Conservation (phyloP, 2,329 filamentous ascomycete genomes). For the Hirsutella thompsonii region DNA sequence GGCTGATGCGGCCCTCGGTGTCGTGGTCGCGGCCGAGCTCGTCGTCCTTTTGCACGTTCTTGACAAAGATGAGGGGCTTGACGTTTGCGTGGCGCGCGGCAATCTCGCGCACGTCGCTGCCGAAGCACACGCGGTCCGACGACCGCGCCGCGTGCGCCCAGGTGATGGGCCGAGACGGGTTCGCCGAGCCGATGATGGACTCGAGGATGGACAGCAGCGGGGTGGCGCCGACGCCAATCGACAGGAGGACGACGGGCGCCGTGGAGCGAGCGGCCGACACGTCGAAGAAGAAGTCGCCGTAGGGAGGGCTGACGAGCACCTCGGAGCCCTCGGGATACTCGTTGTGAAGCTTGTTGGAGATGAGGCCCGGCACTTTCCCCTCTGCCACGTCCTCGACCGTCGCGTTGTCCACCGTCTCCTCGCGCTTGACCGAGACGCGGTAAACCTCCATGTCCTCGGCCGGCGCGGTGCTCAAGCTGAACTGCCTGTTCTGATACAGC, state of each 20-base stretch:
- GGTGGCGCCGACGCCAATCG: constrained; percentile 56
- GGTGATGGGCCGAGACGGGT: constrained; percentile 32
- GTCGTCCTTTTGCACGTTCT: constrained; percentile 27
- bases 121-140: constrained; percentile 41
- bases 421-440: constrained; percentile 63
- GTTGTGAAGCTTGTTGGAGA: constrained; percentile 40
- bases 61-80: constrained; percentile 37
- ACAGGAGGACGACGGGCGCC: constrained; percentile 50
- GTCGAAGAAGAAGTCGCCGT: constrained; percentile 51
- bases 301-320: constrained; percentile 41
- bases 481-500: constrained; percentile 61
- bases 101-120: constrained; percentile 29
- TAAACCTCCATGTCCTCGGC: constrained; percentile 41
- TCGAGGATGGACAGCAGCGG: constrained; percentile 55
- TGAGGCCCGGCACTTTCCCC: constrained; percentile 27
- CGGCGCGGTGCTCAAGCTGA: constrained; percentile 53
- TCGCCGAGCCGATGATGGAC: constrained; percentile 24
- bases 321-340: constrained; percentile 34
- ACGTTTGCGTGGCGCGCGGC: constrained; percentile 13
- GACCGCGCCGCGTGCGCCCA: constrained; percentile 51
- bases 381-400: constrained; percentile 18
- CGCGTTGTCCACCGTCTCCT: constrained; percentile 24
- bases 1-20: constrained; percentile 39
- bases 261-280: constrained; percentile 23
- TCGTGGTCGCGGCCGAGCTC: constrained; percentile 40